phyloP scores from a whole-genome alignment of 768 basidiomycete species.

The Leucocoprinus sp. region DNA sequence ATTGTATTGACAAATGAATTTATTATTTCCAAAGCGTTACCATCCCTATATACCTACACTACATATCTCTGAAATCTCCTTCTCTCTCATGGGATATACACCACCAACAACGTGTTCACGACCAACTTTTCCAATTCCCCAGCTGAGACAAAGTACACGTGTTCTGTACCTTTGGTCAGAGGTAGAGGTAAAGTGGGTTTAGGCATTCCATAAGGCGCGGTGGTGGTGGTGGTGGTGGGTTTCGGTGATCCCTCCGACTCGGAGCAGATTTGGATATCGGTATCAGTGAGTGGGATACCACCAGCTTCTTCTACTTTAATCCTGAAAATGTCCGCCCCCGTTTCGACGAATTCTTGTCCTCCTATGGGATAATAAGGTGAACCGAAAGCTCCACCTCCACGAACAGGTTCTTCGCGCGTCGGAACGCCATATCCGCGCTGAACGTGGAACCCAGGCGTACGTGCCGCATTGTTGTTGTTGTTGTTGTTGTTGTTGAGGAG shows the following conservation, averaged over 20 bases:
- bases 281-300: conserved; percentile 53
- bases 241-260: conserved; percentile 24
- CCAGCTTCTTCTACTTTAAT: conserved; percentile 59
- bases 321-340: conserved; percentile 36
- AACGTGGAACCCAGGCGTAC: conserved; percentile 17
- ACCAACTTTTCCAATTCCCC: conserved; percentile 66
- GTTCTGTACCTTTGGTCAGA: conserved; percentile 43
- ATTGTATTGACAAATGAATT: too few species aligned
- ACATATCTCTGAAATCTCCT: too few species aligned
- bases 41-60: not conserved
- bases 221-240: too few species aligned
- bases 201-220: conserved; percentile 3
- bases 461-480: conserved; percentile 13
- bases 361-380: conserved; percentile 1
- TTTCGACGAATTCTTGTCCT: conserved; percentile 15
- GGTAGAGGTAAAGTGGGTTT: conserved; percentile 21
- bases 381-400: conserved; percentile 37
- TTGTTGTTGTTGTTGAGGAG: too few species aligned
- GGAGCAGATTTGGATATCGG: conserved; percentile 53
- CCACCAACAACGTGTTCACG: conserved; percentile 68
- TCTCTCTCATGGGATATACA: conserved; percentile 52
- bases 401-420: conserved; percentile 18
- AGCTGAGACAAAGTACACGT: conserved; percentile 59
- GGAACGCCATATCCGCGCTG: conserved; percentile 15
- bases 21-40: not conserved